Base-by-base conservation (phyloP, 2,329 filamentous ascomycete species). In the Dendryphion nanum region DNA sequence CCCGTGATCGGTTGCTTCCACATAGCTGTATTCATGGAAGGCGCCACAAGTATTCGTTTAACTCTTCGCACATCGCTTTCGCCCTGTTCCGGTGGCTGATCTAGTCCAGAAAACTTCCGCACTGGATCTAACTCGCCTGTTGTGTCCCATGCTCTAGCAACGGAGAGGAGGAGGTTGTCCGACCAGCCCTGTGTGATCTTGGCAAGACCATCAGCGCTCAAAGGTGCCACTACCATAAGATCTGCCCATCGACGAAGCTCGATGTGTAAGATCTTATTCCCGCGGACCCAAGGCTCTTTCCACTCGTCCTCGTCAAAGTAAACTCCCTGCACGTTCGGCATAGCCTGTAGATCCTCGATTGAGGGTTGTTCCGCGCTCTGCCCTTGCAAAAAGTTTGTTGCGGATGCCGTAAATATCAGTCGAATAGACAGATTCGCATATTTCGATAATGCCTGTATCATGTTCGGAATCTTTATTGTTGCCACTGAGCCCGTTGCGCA, bases 11-110 rank as follows among this genome's bases (percentile, higher is more conserved):
- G 90, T 60, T 96, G 89, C 38, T 75, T 73, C 85, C 86, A 95
- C 90, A 95, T 95, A 4, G 83, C 82, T 17, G 81, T 89, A 63
- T 96, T 95, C 88, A 95, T 95, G 19, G 85, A 82, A 2, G 84
- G 83, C 2, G 86, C 86, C 0, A 91, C 85, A 2, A 93, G 55
- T 23, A 95, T 88, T 47, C 74, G 78, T 45, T 63, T 64, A 62
- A 75, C 79, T 36, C 59, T 64, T 5, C 59, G 35, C n/a, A 38
- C 44, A 6, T 31, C 39, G 29, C 40, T 35, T 13, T 24, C 26
- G 5, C 34, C 34, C n/a, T 26, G 23, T 14, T 37, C 33, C 13
- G 48, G 38, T 15, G 47, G 48, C 40, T 47, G 54, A 26, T 50
- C 38, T 13, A 60, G 41, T 13, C 56, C 48, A 10, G 48, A 47